phyloP scores from a whole-genome alignment of 1,284 basidiomycete species.

The Boletus sp. region DNA sequence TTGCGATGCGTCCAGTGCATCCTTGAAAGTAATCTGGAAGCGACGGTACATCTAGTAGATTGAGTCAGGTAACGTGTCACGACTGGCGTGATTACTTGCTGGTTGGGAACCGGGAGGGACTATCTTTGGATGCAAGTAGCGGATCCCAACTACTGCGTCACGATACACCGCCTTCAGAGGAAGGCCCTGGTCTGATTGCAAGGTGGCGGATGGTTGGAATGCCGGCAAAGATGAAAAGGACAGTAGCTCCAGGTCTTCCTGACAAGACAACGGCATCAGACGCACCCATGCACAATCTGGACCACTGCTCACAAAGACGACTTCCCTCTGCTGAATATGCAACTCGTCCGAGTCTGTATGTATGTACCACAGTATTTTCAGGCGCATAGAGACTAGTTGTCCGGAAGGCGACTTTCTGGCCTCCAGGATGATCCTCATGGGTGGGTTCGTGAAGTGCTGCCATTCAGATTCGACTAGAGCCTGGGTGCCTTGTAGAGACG shows the following conservation, averaged over 20 bases:
- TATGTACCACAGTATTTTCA: constrained; percentile 62
- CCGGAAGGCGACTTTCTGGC: constrained; percentile 45
- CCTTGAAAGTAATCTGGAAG: constrained; percentile 67
- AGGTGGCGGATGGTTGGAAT: constrained; percentile 25
- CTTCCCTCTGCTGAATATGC: constrained; percentile 45
- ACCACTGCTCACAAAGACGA: constrained; percentile 54
- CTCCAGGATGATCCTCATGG: constrained; percentile 61
- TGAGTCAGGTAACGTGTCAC: constrained; percentile 7
- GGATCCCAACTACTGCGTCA: constrained; percentile 65
- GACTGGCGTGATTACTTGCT: constrained; percentile 31
- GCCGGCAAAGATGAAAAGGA: constrained; percentile 49
- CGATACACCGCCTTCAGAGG: constrained; percentile 75
- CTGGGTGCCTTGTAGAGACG: constrained; percentile 19
- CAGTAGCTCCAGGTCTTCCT: constrained; percentile 74
- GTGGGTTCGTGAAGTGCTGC: constrained; percentile 73
- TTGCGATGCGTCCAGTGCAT: constrained; percentile 43
- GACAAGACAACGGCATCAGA: constrained; percentile 4
- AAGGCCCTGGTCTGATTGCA: constrained; percentile 42
- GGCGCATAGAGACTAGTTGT: constrained; percentile 54
- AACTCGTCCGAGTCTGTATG: constrained; percentile 36
- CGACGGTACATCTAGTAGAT: constrained; percentile 55
- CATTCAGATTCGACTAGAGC: constrained; percentile 46
- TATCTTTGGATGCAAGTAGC: constrained; percentile 55
- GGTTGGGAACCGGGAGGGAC: constrained; percentile 36
- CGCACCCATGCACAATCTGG: constrained; percentile 2